phyloP scores from a whole-genome alignment of 202 grass and related monocot species.

The Carex sylvatica region DNA sequence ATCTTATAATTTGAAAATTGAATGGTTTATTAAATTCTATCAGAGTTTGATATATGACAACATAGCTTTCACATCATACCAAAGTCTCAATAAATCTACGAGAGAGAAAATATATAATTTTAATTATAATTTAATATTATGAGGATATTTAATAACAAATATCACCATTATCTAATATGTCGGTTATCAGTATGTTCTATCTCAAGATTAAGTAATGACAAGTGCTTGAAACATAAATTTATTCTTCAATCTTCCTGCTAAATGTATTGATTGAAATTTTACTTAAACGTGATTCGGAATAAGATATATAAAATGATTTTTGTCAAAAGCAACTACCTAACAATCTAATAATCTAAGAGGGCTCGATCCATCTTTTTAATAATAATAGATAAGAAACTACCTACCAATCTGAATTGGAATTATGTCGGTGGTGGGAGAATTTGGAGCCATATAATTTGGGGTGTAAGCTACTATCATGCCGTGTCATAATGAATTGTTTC shows the following conservation, averaged over 20 bases:
- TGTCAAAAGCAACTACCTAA: not conserved
- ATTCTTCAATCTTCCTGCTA: not conserved
- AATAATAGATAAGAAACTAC: not conserved
- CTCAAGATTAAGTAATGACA: not conserved
- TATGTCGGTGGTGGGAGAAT: slow-evolving; percentile 12
- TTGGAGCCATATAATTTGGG: not conserved
- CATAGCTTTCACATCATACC: not conserved
- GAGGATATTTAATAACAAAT: not conserved
- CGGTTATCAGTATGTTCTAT: not conserved
- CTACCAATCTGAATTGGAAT: not conserved
- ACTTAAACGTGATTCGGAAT: too few relatives aligned
- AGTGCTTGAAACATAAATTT: not conserved
- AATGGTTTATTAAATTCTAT: not conserved
- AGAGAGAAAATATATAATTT: not conserved
- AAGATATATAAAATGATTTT: not conserved
- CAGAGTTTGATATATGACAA: not conserved
- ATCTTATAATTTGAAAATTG: not conserved
- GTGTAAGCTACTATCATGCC: not conserved
- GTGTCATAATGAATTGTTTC: not conserved
- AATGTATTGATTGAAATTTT: not conserved
- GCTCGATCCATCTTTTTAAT: not conserved
- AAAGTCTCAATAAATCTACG: not conserved
- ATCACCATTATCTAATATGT: not conserved
- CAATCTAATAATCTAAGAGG: not conserved
- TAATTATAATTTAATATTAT: not conserved